These are phyloP conservation scores for Lolium rigidum DNA, from an alignment of 176 grass and related monocot species.

Conservation along the genomic window DNA sequence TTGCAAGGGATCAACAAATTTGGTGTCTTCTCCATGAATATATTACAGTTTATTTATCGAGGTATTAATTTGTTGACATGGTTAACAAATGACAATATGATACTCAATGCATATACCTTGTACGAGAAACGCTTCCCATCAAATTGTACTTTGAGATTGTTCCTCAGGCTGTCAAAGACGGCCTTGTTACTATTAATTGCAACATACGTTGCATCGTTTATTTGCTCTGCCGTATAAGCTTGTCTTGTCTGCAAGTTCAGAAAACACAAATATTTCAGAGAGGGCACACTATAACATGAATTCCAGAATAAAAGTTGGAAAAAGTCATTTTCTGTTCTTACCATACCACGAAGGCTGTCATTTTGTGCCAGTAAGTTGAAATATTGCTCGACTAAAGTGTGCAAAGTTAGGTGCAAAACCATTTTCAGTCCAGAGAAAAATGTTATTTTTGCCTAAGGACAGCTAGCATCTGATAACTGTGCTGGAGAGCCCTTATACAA, in stretches of 20 bases:
- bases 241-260: constrained; percentile 66
- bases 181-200: constrained; percentile 68
- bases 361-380: neutral
- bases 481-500: neutral
- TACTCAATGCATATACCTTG: constrained; percentile 63
- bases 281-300: neutral
- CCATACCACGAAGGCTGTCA: neutral
- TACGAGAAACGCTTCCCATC: constrained; percentile 67
- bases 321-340: neutral
- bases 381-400: neutral
- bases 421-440: neutral
- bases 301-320: neutral
- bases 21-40: neutral
- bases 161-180: constrained; percentile 70
- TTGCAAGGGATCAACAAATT: neutral
- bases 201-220: constrained; percentile 79
- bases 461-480: neutral
- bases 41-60: neutral
- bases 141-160: constrained; percentile 74
- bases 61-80: neutral
- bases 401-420: neutral
- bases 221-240: constrained; percentile 61
- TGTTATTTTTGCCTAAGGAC: neutral
- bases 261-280: constrained; percentile 24
- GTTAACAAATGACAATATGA: neutral